These are phyloP conservation scores for Panicum hallii DNA, from an alignment of 202 grass and related monocot genomes.

Conservation along the genomic window DNA sequence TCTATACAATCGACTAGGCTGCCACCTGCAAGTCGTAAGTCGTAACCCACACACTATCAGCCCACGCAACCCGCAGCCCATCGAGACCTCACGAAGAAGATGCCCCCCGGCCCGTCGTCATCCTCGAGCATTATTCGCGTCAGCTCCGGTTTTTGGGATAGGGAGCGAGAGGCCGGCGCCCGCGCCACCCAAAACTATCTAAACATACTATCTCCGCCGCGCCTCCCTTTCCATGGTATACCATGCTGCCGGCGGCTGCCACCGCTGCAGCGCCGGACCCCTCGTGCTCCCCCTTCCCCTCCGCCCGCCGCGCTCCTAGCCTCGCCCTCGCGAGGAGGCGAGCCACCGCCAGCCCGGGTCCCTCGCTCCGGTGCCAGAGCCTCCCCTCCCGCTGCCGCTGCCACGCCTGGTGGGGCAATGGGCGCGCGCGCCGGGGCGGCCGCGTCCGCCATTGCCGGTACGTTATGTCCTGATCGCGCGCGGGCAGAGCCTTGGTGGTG, in stretches of 20 bases:
- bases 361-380: background rate
- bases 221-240: constrained; percentile 51
- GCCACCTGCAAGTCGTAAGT: too few species aligned
- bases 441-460: constrained; percentile 42
- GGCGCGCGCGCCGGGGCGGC: background rate
- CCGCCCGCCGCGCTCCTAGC: background rate
- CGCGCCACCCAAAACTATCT: constrained; percentile 22
- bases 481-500: background rate
- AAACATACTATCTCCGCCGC: background rate
- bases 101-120: background rate
- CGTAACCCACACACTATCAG: too few species aligned
- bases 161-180: constrained; percentile 43
- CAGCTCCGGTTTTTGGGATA: constrained; percentile 40
- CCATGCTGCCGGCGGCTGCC: constrained; percentile 55
- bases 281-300: constrained; percentile 25
- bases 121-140: background rate
- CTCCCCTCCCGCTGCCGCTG: background rate
- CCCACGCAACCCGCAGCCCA: too few species aligned
- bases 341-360: background rate
- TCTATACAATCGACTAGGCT: too few species aligned
- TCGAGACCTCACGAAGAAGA: background rate
- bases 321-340: background rate
- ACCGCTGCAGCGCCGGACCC: constrained; percentile 38
- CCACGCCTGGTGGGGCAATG: constrained; percentile 42
- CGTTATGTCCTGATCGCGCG: background rate